A percentile compares a stretch with the other conserved stretches of the same genome.
Evolutionary conservation across 1,284 basidiomycete genomes (phyloP).

Genomic region (Schizophyllum amplum): DNA sequence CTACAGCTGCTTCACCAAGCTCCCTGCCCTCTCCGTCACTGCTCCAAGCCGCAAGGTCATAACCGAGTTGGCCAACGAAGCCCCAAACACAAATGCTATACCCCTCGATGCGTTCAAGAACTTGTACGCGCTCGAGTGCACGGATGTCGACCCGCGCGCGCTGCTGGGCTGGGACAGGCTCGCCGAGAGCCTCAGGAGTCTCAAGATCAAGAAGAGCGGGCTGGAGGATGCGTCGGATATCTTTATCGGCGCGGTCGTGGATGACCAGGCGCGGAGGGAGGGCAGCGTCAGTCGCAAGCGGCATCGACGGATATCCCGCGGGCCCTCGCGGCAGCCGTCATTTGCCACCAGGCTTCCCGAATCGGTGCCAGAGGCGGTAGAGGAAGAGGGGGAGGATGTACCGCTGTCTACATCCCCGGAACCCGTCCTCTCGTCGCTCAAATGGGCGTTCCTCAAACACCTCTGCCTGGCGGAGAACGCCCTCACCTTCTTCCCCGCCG

Average conservation of each 20-base stretch:
- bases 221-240: constrained; percentile 79
- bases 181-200: constrained; percentile 60
- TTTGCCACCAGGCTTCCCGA: constrained; percentile 45
- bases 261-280: constrained; percentile 61
- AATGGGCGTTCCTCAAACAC: constrained; percentile 75
- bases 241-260: constrained; percentile 67
- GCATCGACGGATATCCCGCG: constrained; percentile 34
- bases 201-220: constrained; percentile 73
- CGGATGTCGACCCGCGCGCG: constrained; percentile 76
- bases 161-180: constrained; percentile 84
- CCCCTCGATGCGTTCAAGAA: constrained; percentile 84
- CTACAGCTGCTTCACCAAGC: constrained; percentile 82
- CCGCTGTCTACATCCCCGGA: constrained; percentile 21
- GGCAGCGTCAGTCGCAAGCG: constrained; percentile 42
- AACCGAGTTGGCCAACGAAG: constrained; percentile 62
- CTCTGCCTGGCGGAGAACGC: constrained; percentile 78
- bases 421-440: constrained; percentile 47
- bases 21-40: constrained; percentile 66
- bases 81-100: constrained; percentile 67
- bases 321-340: constrained; percentile 40
- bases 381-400: constrained; percentile 25
- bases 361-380: constrained; percentile 49
- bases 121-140: constrained; percentile 63
- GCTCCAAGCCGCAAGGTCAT: constrained; percentile 59
- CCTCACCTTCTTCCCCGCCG: constrained; percentile 73